Evolutionary conservation across 192 early-diverging fungal genomes (phyloP).

Genomic region (Backusella circina): DNA sequence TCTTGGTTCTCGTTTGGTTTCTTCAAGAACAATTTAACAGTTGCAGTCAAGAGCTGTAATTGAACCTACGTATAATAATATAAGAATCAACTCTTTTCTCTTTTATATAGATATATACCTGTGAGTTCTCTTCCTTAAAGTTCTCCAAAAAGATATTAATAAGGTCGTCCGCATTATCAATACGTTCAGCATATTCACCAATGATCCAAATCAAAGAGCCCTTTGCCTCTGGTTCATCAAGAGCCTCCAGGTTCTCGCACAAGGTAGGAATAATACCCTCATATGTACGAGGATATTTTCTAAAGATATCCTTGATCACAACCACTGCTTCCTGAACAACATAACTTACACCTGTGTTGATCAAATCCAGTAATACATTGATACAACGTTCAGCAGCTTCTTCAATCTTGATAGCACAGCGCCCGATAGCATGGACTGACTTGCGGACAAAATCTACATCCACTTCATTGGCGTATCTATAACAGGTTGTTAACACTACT

Average conservation of each 20-base stretch:
- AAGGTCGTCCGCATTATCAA: slow-evolving; percentile 79
- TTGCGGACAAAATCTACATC: slow-evolving; percentile 96
- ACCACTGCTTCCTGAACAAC: slow-evolving; percentile 91
- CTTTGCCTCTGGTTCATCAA: slow-evolving; percentile 90
- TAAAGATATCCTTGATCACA: slow-evolving; percentile 93
- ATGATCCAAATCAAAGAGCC: slow-evolving; percentile 94
- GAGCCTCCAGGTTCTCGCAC: slow-evolving; percentile 85
- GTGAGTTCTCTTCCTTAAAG: slow-evolving; percentile 82
- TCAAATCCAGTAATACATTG: slow-evolving; percentile 83
- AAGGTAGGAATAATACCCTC: slow-evolving; percentile 82
- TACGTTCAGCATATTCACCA: slow-evolving; percentile 92
- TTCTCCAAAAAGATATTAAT: slow-evolving; percentile 76
- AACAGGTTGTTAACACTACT: background rate
- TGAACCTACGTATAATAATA: slow-evolving; percentile 60
- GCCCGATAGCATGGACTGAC: slow-evolving; percentile 86
- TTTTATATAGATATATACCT: slow-evolving; percentile 38
- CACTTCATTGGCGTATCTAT: slow-evolving; percentile 90
- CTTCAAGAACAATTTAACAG: slow-evolving; percentile 94
- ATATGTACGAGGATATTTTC: slow-evolving; percentile 88
- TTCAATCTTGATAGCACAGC: slow-evolving; percentile 90
- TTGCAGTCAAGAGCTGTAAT: slow-evolving; percentile 84
- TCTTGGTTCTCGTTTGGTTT: slow-evolving; percentile 81
- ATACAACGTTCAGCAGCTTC: slow-evolving; percentile 83
- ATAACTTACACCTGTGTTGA: slow-evolving; percentile 86
- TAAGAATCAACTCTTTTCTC: background rate